Evolutionary conservation across 2,329 filamentous ascomycete genomes (phyloP).

Genomic region (Rutstroemia sp.): DNA sequence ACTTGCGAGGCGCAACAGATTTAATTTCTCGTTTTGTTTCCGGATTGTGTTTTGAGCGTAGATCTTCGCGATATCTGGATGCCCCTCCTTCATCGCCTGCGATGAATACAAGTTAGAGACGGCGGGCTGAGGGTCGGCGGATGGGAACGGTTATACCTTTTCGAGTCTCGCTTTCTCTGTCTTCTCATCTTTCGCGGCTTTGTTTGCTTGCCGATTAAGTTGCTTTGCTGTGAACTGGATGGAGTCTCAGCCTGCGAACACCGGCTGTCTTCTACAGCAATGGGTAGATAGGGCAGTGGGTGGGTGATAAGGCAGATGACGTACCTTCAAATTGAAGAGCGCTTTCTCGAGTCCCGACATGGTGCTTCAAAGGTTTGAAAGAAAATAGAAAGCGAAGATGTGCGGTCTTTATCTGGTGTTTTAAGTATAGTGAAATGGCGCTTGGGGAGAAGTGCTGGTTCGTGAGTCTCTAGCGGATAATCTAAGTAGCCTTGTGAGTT

Average conservation of each 20-base stretch:
- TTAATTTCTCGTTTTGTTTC: conserved; percentile 55
- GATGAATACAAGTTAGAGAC: conserved; percentile 2
- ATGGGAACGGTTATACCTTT: conserved; percentile 35
- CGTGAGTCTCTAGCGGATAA: too few relatives aligned
- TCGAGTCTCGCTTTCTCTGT: conserved; percentile 54
- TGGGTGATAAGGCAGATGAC: conserved; percentile 15
- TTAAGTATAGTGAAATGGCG: background rate
- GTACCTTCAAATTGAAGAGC: conserved; percentile 53
- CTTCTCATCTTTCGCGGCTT: conserved; percentile 53
- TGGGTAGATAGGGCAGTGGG: background rate
- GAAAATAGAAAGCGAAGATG: background rate
- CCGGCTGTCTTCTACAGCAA: background rate
- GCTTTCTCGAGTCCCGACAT: conserved; percentile 57
- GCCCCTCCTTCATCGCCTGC: conserved; percentile 51
- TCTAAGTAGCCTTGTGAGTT: background rate
- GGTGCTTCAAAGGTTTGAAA: conserved; percentile 10
- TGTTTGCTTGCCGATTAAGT: conserved; percentile 53
- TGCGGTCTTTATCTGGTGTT: background rate
- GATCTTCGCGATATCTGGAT: conserved; percentile 54
- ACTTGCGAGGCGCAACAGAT: conserved; percentile 48
- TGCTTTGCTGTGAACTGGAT: conserved; percentile 53
- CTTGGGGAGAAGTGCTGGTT: too few relatives aligned
- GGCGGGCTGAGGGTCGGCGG: background rate
- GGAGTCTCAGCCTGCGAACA: too few relatives aligned
- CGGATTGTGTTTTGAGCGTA: conserved; percentile 57